Percentiles rank a stretch among this genome's conserved stretches.
These are phyloP conservation scores for Torulaspora indica DNA, from an alignment of 805 yeast genomes.

Conservation along the genomic window DNA sequence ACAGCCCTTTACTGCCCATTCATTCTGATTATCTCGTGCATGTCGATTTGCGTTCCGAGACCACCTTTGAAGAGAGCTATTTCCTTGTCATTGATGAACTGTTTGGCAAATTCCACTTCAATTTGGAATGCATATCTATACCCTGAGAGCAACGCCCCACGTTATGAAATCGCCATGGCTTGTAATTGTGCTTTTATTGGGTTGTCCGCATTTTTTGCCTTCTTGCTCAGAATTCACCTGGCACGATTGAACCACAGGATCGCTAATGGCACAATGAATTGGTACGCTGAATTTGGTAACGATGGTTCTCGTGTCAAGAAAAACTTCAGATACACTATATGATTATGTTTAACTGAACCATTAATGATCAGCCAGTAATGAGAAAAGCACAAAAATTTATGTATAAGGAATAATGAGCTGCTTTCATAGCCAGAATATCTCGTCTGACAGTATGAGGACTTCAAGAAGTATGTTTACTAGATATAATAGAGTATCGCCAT, in stretches of 20 bases:
- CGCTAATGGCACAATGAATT: slow-evolving; percentile 44
- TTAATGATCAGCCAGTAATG: not conserved
- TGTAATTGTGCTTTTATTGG: slow-evolving; percentile 47
- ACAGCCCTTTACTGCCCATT: slow-evolving; percentile 53
- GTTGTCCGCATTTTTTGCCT: slow-evolving; percentile 40
- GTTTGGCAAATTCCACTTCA: slow-evolving; percentile 51
- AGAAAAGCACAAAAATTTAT: too few species aligned
- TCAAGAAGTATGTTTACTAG: too few species aligned
- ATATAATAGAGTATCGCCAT: not conserved
- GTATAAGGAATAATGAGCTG: too few species aligned
- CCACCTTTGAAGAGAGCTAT: slow-evolving; percentile 58
- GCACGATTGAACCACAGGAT: slow-evolving; percentile 40
- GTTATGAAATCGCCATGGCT: slow-evolving; percentile 44
- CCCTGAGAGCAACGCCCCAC: slow-evolving; percentile 43
- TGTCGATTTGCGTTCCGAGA: slow-evolving; percentile 51
- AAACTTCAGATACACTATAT: slow-evolving; percentile 40
- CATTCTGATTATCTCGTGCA: slow-evolving; percentile 50
- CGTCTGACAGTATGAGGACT: too few species aligned
- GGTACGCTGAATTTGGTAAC: slow-evolving; percentile 47
- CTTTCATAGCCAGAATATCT: not conserved
- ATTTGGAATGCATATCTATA: slow-evolving; percentile 53
- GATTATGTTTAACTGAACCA: not conserved
- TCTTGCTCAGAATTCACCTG: slow-evolving; percentile 40
- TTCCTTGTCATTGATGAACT: slow-evolving; percentile 53
- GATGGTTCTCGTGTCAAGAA: slow-evolving; percentile 42